These are phyloP conservation scores for Yamadazyma atlantica DNA, from an alignment of 1,139 yeast species.

Conservation along the genomic window DNA sequence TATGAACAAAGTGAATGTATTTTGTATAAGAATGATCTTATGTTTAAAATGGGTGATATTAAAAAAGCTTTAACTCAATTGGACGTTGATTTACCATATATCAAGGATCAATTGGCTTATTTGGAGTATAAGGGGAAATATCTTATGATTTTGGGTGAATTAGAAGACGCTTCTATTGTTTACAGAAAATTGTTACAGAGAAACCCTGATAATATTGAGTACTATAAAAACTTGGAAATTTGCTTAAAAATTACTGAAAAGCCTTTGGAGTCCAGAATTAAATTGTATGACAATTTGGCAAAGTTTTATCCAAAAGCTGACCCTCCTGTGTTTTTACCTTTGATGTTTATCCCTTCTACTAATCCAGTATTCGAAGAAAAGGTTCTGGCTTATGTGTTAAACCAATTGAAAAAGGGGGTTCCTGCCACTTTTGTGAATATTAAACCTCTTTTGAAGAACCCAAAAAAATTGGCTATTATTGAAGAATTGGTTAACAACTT, in stretches of 20 bases:
- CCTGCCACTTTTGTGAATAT: conserved; percentile 89
- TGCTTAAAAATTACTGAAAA: conserved; percentile 45
- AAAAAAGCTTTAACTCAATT: conserved; percentile 63
- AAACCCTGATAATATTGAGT: conserved; percentile 76
- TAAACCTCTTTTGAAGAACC: conserved; percentile 69
- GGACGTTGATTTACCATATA: conserved; percentile 50
- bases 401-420: conserved; percentile 74
- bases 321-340: conserved; percentile 74
- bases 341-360: conserved; percentile 66
- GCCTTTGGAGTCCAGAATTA: conserved; percentile 41
- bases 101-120: conserved; percentile 63
- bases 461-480: conserved; percentile 47
- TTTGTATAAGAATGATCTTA: conserved; percentile 68
- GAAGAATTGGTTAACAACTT: conserved; percentile 56
- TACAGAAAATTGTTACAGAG: conserved; percentile 75
- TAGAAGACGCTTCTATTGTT: conserved; percentile 63
- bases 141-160: conserved; percentile 36
- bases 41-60: conserved; percentile 64
- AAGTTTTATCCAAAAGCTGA: conserved; percentile 81
- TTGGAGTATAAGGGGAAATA: conserved; percentile 70
- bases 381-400: conserved; percentile 52
- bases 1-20: conserved; percentile 81
- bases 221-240: conserved; percentile 66
- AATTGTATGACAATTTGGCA: conserved; percentile 62
- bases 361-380: conserved; percentile 42